Evolutionary conservation across 129 eudicot genomes (phyloP).

Genomic region (Chrysanthemum makinoi): DNA sequence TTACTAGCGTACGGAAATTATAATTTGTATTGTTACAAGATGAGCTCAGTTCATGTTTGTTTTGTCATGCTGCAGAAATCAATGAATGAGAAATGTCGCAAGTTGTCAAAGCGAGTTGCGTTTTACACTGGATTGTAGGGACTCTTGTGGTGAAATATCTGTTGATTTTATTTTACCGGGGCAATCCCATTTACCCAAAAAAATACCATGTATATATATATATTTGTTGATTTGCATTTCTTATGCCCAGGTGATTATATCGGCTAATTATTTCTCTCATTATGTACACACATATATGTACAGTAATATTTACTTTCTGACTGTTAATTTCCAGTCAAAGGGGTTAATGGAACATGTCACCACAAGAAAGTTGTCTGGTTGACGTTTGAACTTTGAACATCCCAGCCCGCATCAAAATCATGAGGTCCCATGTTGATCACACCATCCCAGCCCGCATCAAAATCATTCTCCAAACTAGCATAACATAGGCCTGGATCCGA

Average conservation of each 20-base stretch:
- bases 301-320: not conserved
- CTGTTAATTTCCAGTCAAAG: too few species aligned
- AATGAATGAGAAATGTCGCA: slow-evolving; percentile 87
- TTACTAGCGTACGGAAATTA: not conserved
- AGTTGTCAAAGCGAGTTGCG: slow-evolving; percentile 69
- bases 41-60: not conserved
- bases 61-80: slow-evolving; percentile 54
- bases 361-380: not conserved
- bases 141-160: slow-evolving; percentile 94
- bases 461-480: too few species aligned
- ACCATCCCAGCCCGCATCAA: too few species aligned
- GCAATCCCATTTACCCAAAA: too few species aligned
- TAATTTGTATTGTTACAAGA: not conserved
- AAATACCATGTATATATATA: too few species aligned
- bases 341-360: too few species aligned
- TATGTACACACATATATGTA: not conserved
- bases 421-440: too few species aligned
- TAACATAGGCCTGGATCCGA: too few species aligned
- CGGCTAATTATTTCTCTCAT: not conserved
- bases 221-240: slow-evolving; percentile 74
- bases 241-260: slow-evolving; percentile 63
- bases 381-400: not conserved
- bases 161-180: slow-evolving; percentile 44
- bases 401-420: too few species aligned
- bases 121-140: slow-evolving; percentile 84